Evolutionary conservation across 169 alveolate species (phyloP), one percentile per base, ranked within the genome.

Genomic region (Cardiosporidium cionae): DNA sequence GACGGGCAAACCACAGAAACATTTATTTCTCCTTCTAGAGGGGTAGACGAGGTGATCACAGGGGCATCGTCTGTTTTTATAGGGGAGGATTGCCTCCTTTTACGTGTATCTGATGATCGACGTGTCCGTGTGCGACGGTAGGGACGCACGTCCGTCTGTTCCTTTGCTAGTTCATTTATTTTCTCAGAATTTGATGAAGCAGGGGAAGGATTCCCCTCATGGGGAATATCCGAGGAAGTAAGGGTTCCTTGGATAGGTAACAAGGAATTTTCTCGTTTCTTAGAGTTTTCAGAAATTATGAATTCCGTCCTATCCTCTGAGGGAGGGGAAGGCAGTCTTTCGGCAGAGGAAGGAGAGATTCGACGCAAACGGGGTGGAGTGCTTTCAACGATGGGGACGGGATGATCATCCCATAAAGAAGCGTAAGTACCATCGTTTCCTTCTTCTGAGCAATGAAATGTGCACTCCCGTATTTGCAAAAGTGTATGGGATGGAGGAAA

Each of bases 391-490:
- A 2, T 53, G n/a, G 27, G 2, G 25, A 25, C 25, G 27, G 25
- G 25, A 53, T 25, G 27, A 2, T 25, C 25, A 53, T 25, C 2
- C 25, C 25, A 3, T 7, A 31, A 31, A 3, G 27, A 25, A 1
- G 2, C 27, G 27, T 53, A 3, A 3, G 3, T 3, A 53, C 3
- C 27, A 25, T 2, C 27, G 25, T 23, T 22, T 23, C 29, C 62
- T 9, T 3, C 29, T 1, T 66, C 72, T 4, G 23, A 25, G 4
- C 7, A 32, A 32, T 29, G 33, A 63, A 66, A 66, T 33, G 31
- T 7, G 25, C 72, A 66, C 72, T 66, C 72, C 9, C 72, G 3
- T 34, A 66, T 2, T 63, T 66, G 72, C 72, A 66, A 0, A 58
- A 27, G 52, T 3, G 44, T 63, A 16, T 16, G 58, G n/a, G 16